phyloP scores from a whole-genome alignment of 345 rosid genomes.

The Diplotaxis tenuifolia region DNA sequence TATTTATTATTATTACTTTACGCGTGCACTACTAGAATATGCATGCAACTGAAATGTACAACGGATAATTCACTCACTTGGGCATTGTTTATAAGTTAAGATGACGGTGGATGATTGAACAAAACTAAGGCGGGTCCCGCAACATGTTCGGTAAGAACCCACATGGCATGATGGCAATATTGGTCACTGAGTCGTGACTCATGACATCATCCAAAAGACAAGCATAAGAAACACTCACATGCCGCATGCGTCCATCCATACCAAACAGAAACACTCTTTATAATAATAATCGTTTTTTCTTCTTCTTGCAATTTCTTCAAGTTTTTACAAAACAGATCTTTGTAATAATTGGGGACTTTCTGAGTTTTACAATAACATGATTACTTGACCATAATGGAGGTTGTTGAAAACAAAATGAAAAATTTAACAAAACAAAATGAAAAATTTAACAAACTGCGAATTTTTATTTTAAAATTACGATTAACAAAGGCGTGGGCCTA shows the following conservation, averaged over 20 bases:
- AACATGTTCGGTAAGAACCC: neutral
- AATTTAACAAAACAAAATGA: neutral
- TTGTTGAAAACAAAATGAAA: neutral
- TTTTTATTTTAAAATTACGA: neutral
- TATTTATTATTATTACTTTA: neutral
- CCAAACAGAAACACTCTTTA: neutral
- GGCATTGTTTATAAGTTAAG: neutral
- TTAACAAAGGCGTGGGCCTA: neutral
- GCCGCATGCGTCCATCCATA: neutral
- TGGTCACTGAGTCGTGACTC: neutral
- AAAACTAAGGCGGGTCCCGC: neutral
- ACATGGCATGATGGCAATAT: conserved; percentile 4
- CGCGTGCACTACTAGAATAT: neutral
- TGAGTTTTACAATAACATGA: neutral
- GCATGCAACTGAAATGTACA: conserved; percentile 1
- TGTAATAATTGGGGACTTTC: neutral
- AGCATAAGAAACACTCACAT: neutral
- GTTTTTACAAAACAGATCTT: neutral
- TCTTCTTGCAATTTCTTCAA: neutral
- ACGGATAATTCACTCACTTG: neutral
- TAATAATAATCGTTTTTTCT: neutral
- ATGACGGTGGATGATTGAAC: neutral
- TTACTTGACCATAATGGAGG: neutral
- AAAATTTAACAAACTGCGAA: neutral
- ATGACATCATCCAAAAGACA: neutral